A percentile compares a stretch with the other conserved stretches of the same genome.
Evolutionary conservation across 495 filamentous ascomycete species (phyloP).

Genomic region (Schizothecium vesticola): DNA sequence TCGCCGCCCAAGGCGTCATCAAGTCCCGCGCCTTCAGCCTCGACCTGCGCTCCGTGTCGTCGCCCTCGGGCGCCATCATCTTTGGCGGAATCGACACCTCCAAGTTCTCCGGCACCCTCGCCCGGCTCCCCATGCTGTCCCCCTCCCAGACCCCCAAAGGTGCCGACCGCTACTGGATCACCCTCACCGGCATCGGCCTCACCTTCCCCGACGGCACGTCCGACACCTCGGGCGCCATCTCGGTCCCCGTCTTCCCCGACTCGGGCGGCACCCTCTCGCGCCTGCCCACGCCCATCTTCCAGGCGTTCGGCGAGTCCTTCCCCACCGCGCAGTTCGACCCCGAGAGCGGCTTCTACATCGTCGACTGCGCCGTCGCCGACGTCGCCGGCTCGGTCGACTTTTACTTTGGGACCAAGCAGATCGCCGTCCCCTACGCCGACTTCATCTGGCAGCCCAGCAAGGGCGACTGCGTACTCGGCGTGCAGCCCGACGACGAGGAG

Average conservation of each 20-base stretch:
- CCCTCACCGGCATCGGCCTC: slow-evolving; percentile 21
- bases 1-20: slow-evolving; percentile 57
- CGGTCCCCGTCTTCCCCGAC: slow-evolving; percentile 29
- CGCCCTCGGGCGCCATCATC: slow-evolving; percentile 58
- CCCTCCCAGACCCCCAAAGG: slow-evolving; percentile 24
- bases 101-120: slow-evolving; percentile 61
- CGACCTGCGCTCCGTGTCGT: slow-evolving; percentile 49
- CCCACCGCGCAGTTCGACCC: slow-evolving; percentile 19
- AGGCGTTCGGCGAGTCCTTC: slow-evolving; percentile 21
- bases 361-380: slow-evolving; percentile 54
- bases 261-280: slow-evolving; percentile 22
- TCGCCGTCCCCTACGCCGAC: slow-evolving; percentile 58
- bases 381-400: slow-evolving; percentile 52
- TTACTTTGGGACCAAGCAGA: slow-evolving; percentile 46
- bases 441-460: slow-evolving; percentile 46
- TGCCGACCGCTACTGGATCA: slow-evolving; percentile 28
- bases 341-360: slow-evolving; percentile 42
- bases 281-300: slow-evolving; percentile 24
- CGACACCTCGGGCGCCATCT: slow-evolving; percentile 12
- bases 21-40: slow-evolving; percentile 68
- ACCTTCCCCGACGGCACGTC: slow-evolving; percentile 22
- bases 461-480: slow-evolving; percentile 27
- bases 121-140: slow-evolving; percentile 41
- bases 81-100: slow-evolving; percentile 72
- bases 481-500: slow-evolving; percentile 18